These are phyloP conservation scores for Boletus rufocinnamomeus DNA, from an alignment of 768 basidiomycete genomes.

Conservation along the genomic window DNA sequence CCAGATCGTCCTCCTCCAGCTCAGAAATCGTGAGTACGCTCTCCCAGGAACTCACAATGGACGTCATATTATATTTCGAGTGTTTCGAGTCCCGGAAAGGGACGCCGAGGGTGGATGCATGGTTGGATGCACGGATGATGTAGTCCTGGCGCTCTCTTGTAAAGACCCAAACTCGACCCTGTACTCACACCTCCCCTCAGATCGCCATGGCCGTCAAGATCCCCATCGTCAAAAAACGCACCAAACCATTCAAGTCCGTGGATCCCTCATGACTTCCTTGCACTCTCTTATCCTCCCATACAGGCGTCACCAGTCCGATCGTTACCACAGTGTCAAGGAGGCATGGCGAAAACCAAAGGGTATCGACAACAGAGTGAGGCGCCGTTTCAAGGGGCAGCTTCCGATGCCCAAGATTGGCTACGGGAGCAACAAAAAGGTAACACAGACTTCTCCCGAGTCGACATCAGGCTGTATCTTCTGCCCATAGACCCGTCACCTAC, in stretches of 20 bases:
- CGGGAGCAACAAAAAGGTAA: conserved; percentile 81
- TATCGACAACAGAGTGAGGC: conserved; percentile 98
- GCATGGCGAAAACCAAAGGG: conserved; percentile 99
- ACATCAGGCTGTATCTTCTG: conserved; percentile 5
- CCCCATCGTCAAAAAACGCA: conserved; percentile 94
- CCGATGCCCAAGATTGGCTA: conserved; percentile 93
- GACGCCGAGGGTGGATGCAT: conserved; percentile 26
- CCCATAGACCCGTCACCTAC: conserved; percentile 83
- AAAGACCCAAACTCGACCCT: conserved; percentile 2
- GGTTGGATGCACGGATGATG: conserved; percentile 25
- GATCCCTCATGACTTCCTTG: not conserved
- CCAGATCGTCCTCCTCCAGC: conserved; percentile 49
- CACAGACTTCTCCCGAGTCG: conserved; percentile 21
- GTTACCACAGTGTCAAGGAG: conserved; percentile 96
- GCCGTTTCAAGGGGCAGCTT: conserved; percentile 92
- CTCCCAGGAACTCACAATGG: not conserved
- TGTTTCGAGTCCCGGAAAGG: not conserved
- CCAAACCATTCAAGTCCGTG: conserved; percentile 91
- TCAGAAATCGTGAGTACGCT: conserved; percentile 54
- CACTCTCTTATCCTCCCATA: conserved; percentile 16
- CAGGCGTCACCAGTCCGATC: conserved; percentile 98
- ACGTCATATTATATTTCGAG: not conserved
- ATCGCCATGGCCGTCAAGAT: conserved; percentile 51
- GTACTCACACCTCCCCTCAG: conserved; percentile 28
- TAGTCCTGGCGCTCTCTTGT: not conserved